Conservation (phyloP, 176 grass and related monocot species). For the Calamus simplicifolius region DNA sequence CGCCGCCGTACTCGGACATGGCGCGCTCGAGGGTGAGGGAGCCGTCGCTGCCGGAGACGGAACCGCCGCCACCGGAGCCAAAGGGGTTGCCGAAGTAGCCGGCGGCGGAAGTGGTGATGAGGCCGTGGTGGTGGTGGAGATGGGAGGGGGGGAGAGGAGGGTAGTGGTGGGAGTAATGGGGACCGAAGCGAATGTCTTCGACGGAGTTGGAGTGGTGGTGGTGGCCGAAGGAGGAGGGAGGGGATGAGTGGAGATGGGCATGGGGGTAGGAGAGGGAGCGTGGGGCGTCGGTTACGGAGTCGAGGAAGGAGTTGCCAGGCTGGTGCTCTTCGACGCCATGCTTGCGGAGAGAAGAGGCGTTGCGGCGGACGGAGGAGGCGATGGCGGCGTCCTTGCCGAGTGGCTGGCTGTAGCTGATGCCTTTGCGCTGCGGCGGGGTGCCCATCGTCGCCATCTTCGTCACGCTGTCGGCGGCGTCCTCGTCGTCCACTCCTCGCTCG, state of each 20-base stretch:
- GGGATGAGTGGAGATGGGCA: conserved; percentile 6
- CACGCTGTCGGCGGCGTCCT: no score
- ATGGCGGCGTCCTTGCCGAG: conserved; percentile 40
- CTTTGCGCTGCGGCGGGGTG: conserved; percentile 23
- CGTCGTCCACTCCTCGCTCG: no score
- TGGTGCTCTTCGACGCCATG: conserved; percentile 67
- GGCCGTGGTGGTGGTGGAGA: background rate
- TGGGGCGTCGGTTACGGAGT: background rate
- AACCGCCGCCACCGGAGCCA: background rate
- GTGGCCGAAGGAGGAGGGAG: conserved; percentile 12
- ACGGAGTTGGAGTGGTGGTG: background rate
- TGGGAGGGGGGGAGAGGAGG: conserved; percentile 20
- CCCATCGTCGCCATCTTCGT: conserved; percentile 3
- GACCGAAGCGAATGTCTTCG: background rate
- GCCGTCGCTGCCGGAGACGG: conserved; percentile 31
- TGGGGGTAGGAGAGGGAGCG: conserved; percentile 1
- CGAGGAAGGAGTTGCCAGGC: conserved; percentile 28
- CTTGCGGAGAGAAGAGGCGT: conserved; percentile 36
- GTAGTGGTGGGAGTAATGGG: conserved; percentile 13
- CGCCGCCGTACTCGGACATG: conserved; percentile 78
- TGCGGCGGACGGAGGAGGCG: conserved; percentile 29
- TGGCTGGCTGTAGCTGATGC: conserved; percentile 85
- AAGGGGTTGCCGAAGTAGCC: conserved; percentile 11
- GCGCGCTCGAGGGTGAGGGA: conserved; percentile 63
- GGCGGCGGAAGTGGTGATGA: background rate